Percentiles rank a stretch among this genome's conserved stretches.
Evolutionary conservation across 495 filamentous ascomycete genomes (phyloP).

Genomic region (Lasiosphaeria ovina): DNA sequence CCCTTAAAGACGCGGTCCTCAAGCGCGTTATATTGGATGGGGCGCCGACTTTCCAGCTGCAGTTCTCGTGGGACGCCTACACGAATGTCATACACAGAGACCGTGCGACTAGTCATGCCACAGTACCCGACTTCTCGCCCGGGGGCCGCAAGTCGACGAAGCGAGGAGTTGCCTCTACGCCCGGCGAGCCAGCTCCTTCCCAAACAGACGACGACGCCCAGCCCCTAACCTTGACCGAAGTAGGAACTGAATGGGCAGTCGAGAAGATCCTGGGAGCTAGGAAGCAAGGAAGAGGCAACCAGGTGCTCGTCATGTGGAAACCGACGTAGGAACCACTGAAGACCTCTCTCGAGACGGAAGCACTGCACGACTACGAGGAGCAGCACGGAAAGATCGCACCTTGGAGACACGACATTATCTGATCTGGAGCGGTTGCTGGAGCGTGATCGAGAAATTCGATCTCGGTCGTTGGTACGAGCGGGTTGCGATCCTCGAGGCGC

Average conservation of each 20-base stretch:
- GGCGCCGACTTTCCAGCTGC: slow-evolving; percentile 14
- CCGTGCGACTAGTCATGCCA: slow-evolving; percentile 3
- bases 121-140: neutral
- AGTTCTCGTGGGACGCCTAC: slow-evolving; percentile 10
- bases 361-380: slow-evolving; percentile 13
- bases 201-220: slow-evolving; percentile 14
- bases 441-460: slow-evolving; percentile 7
- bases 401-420: slow-evolving; percentile 8
- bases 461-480: neutral
- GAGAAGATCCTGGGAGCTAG: slow-evolving; percentile 19
- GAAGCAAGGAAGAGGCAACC: slow-evolving; percentile 4
- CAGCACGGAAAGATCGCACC: slow-evolving; percentile 13
- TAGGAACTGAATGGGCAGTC: slow-evolving; percentile 20
- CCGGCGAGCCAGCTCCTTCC: slow-evolving; percentile 6
- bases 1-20: slow-evolving; percentile 13
- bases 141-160: neutral
- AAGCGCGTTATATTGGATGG: slow-evolving; percentile 11
- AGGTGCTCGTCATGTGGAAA: slow-evolving; percentile 22
- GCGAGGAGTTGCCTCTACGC: slow-evolving; percentile 7
- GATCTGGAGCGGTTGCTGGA: slow-evolving; percentile 6
- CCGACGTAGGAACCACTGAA: slow-evolving; percentile 22
- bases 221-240: slow-evolving; percentile 10
- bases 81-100: slow-evolving; percentile 6
- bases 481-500: no score
- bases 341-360: slow-evolving; percentile 11